Percentiles rank a stretch among this genome's conserved stretches.
These are phyloP conservation scores for Syzygium malaccense DNA, from an alignment of 441 rosid genomes.

Conservation along the genomic window DNA sequence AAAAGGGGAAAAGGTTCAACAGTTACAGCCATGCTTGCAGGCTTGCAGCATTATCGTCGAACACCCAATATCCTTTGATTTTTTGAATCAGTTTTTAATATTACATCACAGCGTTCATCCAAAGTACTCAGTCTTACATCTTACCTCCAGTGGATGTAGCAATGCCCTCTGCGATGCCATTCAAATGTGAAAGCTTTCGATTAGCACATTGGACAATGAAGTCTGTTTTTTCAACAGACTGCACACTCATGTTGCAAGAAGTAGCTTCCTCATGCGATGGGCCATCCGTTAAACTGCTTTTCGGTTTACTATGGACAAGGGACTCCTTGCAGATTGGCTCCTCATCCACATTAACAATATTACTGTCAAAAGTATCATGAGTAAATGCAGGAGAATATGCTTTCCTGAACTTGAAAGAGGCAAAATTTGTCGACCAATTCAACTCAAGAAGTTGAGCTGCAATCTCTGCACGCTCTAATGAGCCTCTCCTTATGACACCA, in stretches of 20 bases:
- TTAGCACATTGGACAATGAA: slow-evolving; percentile 17
- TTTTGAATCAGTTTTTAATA: not conserved
- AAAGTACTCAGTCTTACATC: not conserved
- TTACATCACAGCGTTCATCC: not conserved
- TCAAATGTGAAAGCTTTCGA: slow-evolving; percentile 12
- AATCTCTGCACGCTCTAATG: slow-evolving; percentile 33
- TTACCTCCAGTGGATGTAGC: not conserved
- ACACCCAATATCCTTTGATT: not conserved
- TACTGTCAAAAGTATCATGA: slow-evolving; percentile 7
- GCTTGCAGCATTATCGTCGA: not conserved
- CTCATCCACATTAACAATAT: slow-evolving; percentile 7
- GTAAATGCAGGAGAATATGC: slow-evolving; percentile 18
- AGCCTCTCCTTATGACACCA: slow-evolving; percentile 25
- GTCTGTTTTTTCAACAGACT: slow-evolving; percentile 16
- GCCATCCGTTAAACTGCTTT: not conserved
- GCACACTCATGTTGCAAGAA: slow-evolving; percentile 4
- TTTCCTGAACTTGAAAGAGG: slow-evolving; percentile 30
- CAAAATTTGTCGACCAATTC: slow-evolving; percentile 48
- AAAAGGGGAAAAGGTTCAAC: not conserved
- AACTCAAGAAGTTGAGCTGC: slow-evolving; percentile 9
- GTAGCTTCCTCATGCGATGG: slow-evolving; percentile 10
- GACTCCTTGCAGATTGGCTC: not conserved
- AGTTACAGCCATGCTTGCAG: not conserved
- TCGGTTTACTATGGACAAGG: not conserved
- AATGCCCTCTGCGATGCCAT: not conserved